phyloP scores from a whole-genome alignment of 768 basidiomycete genomes.

The Mycena epipterygia region DNA sequence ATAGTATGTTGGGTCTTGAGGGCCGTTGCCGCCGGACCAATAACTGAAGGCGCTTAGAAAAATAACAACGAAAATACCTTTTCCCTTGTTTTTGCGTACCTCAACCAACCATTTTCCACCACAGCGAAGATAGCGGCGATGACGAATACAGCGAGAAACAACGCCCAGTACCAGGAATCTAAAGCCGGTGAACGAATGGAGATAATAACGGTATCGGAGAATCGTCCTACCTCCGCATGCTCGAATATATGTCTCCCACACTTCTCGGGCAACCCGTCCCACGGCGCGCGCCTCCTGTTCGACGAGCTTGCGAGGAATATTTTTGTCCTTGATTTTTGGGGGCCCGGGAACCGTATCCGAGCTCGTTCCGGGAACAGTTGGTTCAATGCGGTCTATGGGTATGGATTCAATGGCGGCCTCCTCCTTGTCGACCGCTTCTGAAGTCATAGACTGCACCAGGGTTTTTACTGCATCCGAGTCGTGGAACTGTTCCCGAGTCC shows the following conservation, averaged over 20 bases:
- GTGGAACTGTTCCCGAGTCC: slow-evolving; percentile 73
- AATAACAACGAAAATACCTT: not conserved
- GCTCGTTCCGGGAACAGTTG: slow-evolving; percentile 45
- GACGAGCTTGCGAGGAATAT: slow-evolving; percentile 82
- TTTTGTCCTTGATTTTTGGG: slow-evolving; percentile 59
- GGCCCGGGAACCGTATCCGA: slow-evolving; percentile 31
- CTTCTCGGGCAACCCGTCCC: slow-evolving; percentile 72
- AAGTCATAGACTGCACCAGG: slow-evolving; percentile 70
- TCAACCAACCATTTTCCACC: slow-evolving; percentile 79
- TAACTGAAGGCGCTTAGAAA: slow-evolving; percentile 43
- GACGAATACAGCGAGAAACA: slow-evolving; percentile 60
- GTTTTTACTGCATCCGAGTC: slow-evolving; percentile 73
- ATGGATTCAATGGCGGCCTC: slow-evolving; percentile 45
- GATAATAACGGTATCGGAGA: slow-evolving; percentile 65
- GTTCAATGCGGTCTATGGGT: slow-evolving; percentile 9
- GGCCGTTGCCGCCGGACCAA: slow-evolving; percentile 68
- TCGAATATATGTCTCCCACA: slow-evolving; percentile 72
- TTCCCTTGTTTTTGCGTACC: slow-evolving; percentile 29
- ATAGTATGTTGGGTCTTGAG: slow-evolving; percentile 68
- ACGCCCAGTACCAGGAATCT: slow-evolving; percentile 65
- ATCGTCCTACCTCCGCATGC: slow-evolving; percentile 73
- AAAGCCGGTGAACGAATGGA: slow-evolving; percentile 40
- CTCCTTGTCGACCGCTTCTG: slow-evolving; percentile 49
- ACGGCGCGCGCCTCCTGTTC: slow-evolving; percentile 87
- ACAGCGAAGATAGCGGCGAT: slow-evolving; percentile 75